Percentiles rank a stretch among this genome's conserved stretches.
phyloP scores from a whole-genome alignment of 106 monocot genomes.

The Hemerocallis citrina region DNA sequence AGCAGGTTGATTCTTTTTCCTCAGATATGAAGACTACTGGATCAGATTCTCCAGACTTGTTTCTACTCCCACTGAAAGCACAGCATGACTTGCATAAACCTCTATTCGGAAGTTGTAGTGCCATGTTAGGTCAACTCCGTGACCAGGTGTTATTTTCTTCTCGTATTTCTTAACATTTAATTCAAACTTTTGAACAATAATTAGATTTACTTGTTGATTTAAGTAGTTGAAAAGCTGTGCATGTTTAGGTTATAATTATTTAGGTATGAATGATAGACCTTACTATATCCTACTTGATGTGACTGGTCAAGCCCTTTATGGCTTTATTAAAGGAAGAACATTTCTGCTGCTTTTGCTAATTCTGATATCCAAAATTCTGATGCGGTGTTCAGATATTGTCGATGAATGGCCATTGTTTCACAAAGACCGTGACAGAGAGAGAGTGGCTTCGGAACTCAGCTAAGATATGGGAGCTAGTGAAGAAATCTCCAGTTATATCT shows the following conservation, averaged over 20 bases:
- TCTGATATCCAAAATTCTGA: no score
- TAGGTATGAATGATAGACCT: no score
- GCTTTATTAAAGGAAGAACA: no score
- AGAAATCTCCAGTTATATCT: constrained; percentile 59
- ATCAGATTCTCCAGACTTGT: constrained; percentile 28
- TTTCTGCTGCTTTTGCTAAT: not conserved
- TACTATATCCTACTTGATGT: not conserved
- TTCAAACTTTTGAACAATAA: no score
- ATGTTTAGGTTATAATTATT: no score
- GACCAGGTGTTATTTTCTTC: constrained; percentile 43
- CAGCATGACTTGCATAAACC: constrained; percentile 22
- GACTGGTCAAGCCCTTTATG: not conserved
- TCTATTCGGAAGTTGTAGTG: constrained; percentile 37
- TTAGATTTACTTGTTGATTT: no score
- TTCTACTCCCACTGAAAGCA: constrained; percentile 56
- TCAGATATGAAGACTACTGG: constrained; percentile 5
- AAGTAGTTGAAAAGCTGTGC: no score
- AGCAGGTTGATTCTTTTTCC: constrained; percentile 14
- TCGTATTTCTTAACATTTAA: no score
- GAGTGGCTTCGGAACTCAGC: constrained; percentile 65
- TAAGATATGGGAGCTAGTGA: constrained; percentile 64
- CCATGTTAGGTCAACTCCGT: constrained; percentile 41
- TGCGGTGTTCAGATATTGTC: constrained; percentile 54
- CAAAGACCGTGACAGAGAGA: constrained; percentile 52
- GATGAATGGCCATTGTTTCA: constrained; percentile 39